Evolutionary conservation across 106 monocot species (phyloP).

Genomic region (Xerophyta viscosa): DNA sequence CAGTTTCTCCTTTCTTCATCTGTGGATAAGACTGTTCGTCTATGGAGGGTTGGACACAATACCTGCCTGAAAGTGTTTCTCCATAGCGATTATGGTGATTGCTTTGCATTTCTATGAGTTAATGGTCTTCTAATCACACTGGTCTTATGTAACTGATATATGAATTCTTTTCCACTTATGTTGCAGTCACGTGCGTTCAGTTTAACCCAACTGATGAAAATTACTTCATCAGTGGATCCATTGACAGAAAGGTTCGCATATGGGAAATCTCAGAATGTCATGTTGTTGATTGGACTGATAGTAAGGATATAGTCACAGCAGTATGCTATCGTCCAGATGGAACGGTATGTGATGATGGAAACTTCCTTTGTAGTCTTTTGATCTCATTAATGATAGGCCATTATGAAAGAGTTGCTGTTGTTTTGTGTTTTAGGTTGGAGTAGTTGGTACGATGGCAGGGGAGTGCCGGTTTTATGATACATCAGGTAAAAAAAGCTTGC

Average conservation of each 20-base stretch:
- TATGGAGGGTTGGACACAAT: conserved; percentile 51
- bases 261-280: too few relatives aligned
- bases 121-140: background rate
- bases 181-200: conserved; percentile 65
- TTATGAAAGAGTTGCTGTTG: too few relatives aligned
- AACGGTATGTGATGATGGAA: too few relatives aligned
- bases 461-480: conserved; percentile 57
- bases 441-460: conserved; percentile 54
- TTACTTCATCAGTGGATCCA: conserved; percentile 60
- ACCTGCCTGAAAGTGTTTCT: conserved; percentile 41
- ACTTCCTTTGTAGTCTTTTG: too few relatives aligned
- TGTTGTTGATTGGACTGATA: conserved; percentile 60
- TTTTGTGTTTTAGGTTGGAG: conserved; percentile 29
- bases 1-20: too few relatives aligned
- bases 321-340: conserved; percentile 56
- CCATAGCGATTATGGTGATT: conserved; percentile 60
- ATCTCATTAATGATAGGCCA: too few relatives aligned
- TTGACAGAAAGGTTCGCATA: conserved; percentile 60
- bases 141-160: background rate
- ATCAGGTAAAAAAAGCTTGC: conserved; percentile 29
- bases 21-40: conserved; percentile 62
- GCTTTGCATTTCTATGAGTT: background rate
- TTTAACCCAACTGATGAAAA: conserved; percentile 50
- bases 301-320: conserved; percentile 52
- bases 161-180: background rate